Conservation (phyloP, 768 basidiomycete genomes). For the Mrakia hoshinonis region DNA sequence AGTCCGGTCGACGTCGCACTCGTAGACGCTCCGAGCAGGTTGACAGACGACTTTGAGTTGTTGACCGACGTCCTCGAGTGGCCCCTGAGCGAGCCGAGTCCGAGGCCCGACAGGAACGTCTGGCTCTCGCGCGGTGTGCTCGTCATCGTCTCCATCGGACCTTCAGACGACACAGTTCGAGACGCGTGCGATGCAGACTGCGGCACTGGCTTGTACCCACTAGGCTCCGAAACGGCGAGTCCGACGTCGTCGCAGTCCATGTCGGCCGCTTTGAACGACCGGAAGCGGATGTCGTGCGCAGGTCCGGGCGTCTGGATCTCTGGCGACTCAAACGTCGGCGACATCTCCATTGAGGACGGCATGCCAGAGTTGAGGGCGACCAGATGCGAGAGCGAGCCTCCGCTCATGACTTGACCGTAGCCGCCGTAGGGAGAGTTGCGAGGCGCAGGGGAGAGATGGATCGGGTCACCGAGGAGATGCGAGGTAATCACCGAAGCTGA, state of each 20-base stretch:
- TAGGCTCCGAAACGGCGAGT: not conserved
- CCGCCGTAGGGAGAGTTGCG: conserved; percentile 1
- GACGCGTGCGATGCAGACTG: not conserved
- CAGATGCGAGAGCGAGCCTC: not conserved
- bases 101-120: not conserved
- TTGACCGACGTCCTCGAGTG: not conserved
- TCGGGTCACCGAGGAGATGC: not conserved
- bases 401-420: not conserved
- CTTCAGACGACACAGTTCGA: not conserved
- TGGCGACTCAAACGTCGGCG: not conserved
- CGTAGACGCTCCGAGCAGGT: not conserved
- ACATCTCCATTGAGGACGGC: not conserved
- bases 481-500: not conserved
- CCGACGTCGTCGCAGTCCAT: not conserved
- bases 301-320: not conserved
- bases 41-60: not conserved
- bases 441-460: not conserved
- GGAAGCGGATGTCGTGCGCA: not conserved
- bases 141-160: not conserved
- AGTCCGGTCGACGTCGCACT: not conserved
- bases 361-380: not conserved
- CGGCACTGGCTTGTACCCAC: not conserved
- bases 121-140: not conserved
- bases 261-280: not conserved
- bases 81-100: not conserved